Evolutionary conservation across 345 rosid species (phyloP), one percentile per base, ranked within the genome.

Genomic region (Eutrema japonicum): DNA sequence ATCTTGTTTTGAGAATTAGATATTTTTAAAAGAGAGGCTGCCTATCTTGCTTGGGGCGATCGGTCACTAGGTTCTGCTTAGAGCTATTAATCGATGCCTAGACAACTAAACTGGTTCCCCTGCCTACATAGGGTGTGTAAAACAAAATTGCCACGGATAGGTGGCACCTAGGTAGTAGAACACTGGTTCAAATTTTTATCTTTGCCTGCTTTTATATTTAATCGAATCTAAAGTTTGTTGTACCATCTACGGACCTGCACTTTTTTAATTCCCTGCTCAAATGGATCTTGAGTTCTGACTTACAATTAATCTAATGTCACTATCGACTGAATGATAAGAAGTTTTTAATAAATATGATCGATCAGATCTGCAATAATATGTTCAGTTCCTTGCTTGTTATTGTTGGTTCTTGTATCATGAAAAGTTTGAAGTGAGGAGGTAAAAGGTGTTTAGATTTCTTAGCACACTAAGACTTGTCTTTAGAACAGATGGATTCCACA

Each of bases 401-500:
- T 9, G 36, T 51, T 52, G 12, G 42, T 37, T 47, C 13, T 10
- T 53, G 41, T 27, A 33, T 5, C 2, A 49, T 27, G 40, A 59
- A 47, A 48, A 14, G 9, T 59, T 48, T 43, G 32, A 54, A 41
- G n/a, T 51, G 52, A 52, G 68, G 51, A 29, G 10, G 42, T 72
- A 22, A 5, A 33, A 13, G 33, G 40, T 48, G 50, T 27, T 11
- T 29, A 49, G 22, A 30, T 8, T 27, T 8, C 5, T 36, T 27
- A 60, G 51, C 14, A 30, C 52, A 30, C 2, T 13, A 40, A 30
- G 8, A 61, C 26, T 16, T 58, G 8, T 73, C 8, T 1, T 1
- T 64, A 6, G 55, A 7, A 10, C 57, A 65, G 10, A 36, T 53
- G 38, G 32, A 46, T 12, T 33, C 40, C 50, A 46, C 10, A 54